Evolutionary conservation across 495 filamentous ascomycete genomes (phyloP).

Genomic region (Parathielavia appendiculata): DNA sequence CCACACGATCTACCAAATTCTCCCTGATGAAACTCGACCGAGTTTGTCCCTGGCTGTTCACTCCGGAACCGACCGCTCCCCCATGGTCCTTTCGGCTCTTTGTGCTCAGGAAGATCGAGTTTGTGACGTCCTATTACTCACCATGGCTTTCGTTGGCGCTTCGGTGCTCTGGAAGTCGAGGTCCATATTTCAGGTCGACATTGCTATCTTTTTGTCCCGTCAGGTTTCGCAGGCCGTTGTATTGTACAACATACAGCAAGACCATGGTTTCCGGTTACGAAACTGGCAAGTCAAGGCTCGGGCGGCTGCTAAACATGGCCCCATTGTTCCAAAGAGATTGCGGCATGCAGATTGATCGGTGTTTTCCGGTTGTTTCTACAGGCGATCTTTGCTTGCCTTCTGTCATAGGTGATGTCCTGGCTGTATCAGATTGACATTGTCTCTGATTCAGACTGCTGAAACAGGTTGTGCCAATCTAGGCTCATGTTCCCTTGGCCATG

Average conservation of each 20-base stretch:
- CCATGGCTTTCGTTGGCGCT: slow-evolving; percentile 38
- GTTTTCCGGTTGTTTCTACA: not conserved
- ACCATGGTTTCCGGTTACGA: slow-evolving; percentile 2
- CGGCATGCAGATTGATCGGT: slow-evolving; percentile 1
- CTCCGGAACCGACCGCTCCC: slow-evolving; percentile 28
- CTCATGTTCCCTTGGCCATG: not conserved
- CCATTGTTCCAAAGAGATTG: not conserved
- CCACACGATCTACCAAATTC: slow-evolving; percentile 9
- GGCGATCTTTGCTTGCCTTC: not conserved
- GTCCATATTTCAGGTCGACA: slow-evolving; percentile 48
- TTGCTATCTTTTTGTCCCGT: slow-evolving; percentile 8
- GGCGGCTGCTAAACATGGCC: not conserved
- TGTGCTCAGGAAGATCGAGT: slow-evolving; percentile 44
- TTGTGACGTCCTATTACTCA: slow-evolving; percentile 43
- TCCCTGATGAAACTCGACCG: slow-evolving; percentile 5
- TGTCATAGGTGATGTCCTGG: not conserved
- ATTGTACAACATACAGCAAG: no score
- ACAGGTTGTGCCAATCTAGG: not conserved
- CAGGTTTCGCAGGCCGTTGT: not conserved
- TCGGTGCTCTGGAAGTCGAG: slow-evolving; percentile 38
- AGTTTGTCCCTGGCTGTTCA: slow-evolving; percentile 18
- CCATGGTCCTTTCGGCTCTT: slow-evolving; percentile 46
- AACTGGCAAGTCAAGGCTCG: not conserved
- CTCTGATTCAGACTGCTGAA: not conserved
- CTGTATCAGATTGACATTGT: not conserved